Evolutionary conservation across 306 rosid species (phyloP).

Genomic region (Inga oerstediana): DNA sequence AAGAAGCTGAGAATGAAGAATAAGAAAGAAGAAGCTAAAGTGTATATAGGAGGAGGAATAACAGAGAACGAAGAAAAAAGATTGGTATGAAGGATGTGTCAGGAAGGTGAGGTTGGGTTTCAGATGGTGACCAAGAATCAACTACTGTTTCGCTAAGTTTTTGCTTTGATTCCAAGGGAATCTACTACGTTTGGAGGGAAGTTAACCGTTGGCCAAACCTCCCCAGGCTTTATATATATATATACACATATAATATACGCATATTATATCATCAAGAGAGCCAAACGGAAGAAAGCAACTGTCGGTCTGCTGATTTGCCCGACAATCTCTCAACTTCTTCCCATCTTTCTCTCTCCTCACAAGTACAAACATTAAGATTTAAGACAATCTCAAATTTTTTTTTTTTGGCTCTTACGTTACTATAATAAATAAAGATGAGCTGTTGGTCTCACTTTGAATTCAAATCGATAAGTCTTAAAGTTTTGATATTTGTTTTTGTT

Average conservation of each 20-base stretch:
- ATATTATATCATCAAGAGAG: constrained; percentile 28
- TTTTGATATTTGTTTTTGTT: background rate
- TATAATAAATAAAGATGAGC: constrained; percentile 9
- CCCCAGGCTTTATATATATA: constrained; percentile 43
- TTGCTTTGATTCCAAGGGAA: constrained; percentile 88
- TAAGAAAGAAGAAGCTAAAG: constrained; percentile 1
- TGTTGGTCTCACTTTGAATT: constrained; percentile 33
- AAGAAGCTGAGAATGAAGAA: constrained; percentile 23
- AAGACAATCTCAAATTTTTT: background rate
- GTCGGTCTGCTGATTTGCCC: constrained; percentile 1
- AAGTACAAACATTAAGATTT: constrained; percentile 24
- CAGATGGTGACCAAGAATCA: constrained; percentile 89
- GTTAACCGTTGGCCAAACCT: constrained; percentile 92
- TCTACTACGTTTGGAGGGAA: constrained; percentile 66
- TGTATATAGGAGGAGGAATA: constrained; percentile 42
- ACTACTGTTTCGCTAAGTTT: constrained; percentile 25
- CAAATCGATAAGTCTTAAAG: constrained; percentile 51
- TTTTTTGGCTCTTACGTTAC: background rate
- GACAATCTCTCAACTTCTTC: constrained; percentile 32
- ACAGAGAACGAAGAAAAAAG: constrained; percentile 10
- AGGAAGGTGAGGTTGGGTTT: constrained; percentile 76
- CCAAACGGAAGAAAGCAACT: constrained; percentile 53
- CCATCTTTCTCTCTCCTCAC: background rate
- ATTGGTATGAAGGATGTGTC: constrained; percentile 62
- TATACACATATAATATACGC: background rate